These are phyloP conservation scores for sweet orange (Citrus sinensis) DNA, from an alignment of 345 rosid genomes.

Conservation along the genomic window DNA sequence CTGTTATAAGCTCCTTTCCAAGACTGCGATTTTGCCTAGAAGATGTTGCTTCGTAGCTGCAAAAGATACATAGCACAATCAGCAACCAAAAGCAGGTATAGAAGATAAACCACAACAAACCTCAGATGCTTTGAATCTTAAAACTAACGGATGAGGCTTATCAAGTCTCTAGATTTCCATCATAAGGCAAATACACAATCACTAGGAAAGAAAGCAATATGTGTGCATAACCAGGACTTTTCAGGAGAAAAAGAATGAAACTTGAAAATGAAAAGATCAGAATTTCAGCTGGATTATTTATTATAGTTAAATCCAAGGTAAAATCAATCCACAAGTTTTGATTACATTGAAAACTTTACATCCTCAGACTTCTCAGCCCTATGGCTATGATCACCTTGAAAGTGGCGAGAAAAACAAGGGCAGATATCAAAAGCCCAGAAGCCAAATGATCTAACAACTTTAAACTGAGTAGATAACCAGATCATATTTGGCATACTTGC, in stretches of 20 bases:
- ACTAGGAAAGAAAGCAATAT: not conserved
- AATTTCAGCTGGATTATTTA: not conserved
- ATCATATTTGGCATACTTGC: not conserved
- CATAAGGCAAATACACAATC: not conserved
- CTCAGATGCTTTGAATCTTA: not conserved
- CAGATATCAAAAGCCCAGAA: not conserved
- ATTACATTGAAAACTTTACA: not conserved
- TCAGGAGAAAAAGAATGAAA: not conserved
- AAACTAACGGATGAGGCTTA: not conserved
- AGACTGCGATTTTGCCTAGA: slow-evolving; percentile 71
- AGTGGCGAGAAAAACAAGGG: not conserved
- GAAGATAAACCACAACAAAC: not conserved
- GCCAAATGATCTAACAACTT: not conserved
- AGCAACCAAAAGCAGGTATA: not conserved
- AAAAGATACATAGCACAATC: not conserved
- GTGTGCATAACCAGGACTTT: not conserved
- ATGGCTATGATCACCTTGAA: not conserved
- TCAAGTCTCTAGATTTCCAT: not conserved
- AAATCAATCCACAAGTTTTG: not conserved
- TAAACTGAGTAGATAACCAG: not conserved
- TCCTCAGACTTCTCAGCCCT: not conserved
- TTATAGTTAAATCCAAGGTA: not conserved
- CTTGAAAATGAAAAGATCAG: not conserved
- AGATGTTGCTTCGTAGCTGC: slow-evolving; percentile 89
- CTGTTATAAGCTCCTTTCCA: slow-evolving; percentile 64